Percentiles rank a stretch among this genome's conserved stretches.
These are phyloP conservation scores for Sungouiella blattae DNA, from an alignment of 805 yeast genomes.

Conservation along the genomic window DNA sequence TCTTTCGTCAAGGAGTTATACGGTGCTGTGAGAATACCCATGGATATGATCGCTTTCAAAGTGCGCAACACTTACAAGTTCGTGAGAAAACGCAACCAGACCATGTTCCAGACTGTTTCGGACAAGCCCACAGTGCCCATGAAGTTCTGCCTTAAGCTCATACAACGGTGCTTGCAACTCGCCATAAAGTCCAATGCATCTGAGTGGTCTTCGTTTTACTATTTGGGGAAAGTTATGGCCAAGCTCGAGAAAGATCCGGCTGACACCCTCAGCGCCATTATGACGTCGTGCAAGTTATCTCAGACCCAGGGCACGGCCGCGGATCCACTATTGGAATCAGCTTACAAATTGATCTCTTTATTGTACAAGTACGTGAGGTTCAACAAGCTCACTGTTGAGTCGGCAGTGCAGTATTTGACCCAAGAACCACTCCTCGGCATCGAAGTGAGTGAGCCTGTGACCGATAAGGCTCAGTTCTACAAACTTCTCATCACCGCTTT, in stretches of 20 bases:
- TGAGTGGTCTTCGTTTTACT: conserved; percentile 63
- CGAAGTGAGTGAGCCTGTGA: conserved; percentile 7
- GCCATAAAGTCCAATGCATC: conserved; percentile 42
- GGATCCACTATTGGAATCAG: conserved; percentile 74
- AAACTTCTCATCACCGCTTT: conserved; percentile 43
- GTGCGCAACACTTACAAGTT: conserved; percentile 37
- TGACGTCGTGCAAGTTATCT: conserved; percentile 45
- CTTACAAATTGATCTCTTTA: conserved; percentile 58
- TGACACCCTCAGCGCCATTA: conserved; percentile 38
- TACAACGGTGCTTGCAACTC: conserved; percentile 42
- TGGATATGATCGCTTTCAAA: conserved; percentile 58
- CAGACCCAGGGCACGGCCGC: conserved; percentile 31
- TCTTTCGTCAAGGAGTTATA: conserved; percentile 58
- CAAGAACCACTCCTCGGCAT: conserved; percentile 25
- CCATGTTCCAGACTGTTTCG: conserved; percentile 23
- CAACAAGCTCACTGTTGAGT: conserved; percentile 28
- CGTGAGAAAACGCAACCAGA: conserved; percentile 20
- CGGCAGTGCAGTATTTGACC: conserved; percentile 40
- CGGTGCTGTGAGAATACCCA: conserved; percentile 57
- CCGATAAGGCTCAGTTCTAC: conserved; percentile 28
- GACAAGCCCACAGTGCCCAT: conserved; percentile 19
- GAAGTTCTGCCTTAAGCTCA: conserved; percentile 32
- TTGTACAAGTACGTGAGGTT: conserved; percentile 52
- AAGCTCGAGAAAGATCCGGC: conserved; percentile 40
- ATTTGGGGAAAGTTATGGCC: conserved; percentile 53